Evolutionary conservation across 305 asterid species (phyloP), one percentile per base, ranked within the genome.

Genomic region (Fraxinus nigra): DNA sequence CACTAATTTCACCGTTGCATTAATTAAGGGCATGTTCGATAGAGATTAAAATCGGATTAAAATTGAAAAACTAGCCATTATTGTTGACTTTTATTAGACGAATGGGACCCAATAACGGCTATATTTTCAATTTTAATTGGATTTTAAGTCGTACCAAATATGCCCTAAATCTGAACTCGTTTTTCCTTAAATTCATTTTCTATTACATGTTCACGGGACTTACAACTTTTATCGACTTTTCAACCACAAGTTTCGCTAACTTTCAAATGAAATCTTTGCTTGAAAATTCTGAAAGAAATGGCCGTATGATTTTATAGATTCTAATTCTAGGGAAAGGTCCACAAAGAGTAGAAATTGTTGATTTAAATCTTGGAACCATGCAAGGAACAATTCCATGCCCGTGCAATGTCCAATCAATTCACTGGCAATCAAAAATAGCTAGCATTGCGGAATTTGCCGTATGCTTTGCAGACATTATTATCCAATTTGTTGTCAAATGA

Each of bases 371-470:
- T 56, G 67, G 67, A 56, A 56, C 11, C 67, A 5, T 18, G 24
- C 22, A 56, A 56, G 28, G 24, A 22, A 61, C 11, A 9, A 22
- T 20, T 56, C 4, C 67, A 61, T 61, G 70, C 13, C 70, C 70
- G 13, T 18, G 10, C 22, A 18, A 22, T 61, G 70, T 20, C 32
- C 32, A 61, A 61, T 61, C 70, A 61, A 59, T 7, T 24, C 69
- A 20, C 7, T 2, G 13, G 26, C 69, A 59, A 20, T 20, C 5
- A 59, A 59, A 59, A 59, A 59, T 56, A 8, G 70, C 70, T 7
- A 61, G 22, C 32, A 56, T 72, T 54, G 26, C 83, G 78, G 73
- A 54, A 80, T 73, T 56, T 80, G 79, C 43, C 79, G 2, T 32
- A 3, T 28, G n/a, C 38, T 80, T 80, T 33, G 6, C 72, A 51